These are phyloP conservation scores for Xylariaceae sp. DNA, from an alignment of 2,329 filamentous ascomycete species.

Conservation along the genomic window DNA sequence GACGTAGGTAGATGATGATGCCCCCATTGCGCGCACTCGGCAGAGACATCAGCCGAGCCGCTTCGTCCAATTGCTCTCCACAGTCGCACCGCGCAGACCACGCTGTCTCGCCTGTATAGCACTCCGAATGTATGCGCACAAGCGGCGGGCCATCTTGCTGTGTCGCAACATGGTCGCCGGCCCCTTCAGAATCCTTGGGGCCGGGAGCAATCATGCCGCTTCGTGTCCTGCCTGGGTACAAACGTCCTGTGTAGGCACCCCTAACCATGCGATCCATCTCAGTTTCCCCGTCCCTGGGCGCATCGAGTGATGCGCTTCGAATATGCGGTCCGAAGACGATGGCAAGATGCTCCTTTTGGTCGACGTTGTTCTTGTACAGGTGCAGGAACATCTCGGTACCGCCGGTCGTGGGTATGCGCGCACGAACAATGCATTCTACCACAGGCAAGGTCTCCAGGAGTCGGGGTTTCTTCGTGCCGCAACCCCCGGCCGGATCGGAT, in stretches of 20 bases:
- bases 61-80: constrained; percentile 95
- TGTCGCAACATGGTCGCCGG: constrained; percentile 9
- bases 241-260: constrained; percentile 81
- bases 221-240: constrained; percentile 78
- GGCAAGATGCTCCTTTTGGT: constrained; percentile 92
- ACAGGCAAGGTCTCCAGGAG: constrained; percentile 70
- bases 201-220: constrained; percentile 53
- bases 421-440: constrained; percentile 91
- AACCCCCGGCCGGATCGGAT: constrained; percentile 51
- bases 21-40: constrained; percentile 61
- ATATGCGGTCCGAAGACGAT: constrained; percentile 93
- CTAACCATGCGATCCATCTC: constrained; percentile 89
- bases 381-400: constrained; percentile 97
- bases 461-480: constrained; percentile 59
- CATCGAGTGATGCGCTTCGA: constrained; percentile 66
- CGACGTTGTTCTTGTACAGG: constrained; percentile 85
- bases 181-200: too few species aligned
- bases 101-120: constrained; percentile 96
- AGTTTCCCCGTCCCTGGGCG: constrained; percentile 67
- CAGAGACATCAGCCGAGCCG: constrained; percentile 84
- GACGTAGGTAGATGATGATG: constrained; percentile 90
- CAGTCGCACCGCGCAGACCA: constrained; percentile 98
- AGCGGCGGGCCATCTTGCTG: constrained; percentile 51
- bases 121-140: constrained; percentile 94
- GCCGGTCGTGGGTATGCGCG: constrained; percentile 85